phyloP scores from a whole-genome alignment of 345 rosid species.

The Eucalyptus cloeziana region DNA sequence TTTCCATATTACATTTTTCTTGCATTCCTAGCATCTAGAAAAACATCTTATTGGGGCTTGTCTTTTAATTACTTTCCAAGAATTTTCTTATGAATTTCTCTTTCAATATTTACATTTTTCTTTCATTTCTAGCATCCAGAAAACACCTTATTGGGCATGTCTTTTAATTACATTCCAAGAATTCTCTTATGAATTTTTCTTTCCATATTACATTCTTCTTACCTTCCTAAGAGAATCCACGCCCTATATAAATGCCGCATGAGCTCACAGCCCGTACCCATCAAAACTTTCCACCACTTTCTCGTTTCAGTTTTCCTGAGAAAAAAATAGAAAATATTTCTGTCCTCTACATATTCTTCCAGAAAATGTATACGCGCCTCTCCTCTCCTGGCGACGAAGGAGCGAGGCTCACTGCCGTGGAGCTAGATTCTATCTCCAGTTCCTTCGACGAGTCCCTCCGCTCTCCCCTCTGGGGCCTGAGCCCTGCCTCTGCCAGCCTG shows the following conservation, averaged over 20 bases:
- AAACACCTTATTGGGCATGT: background rate
- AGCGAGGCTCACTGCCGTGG: background rate
- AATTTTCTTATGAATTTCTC: too few species aligned
- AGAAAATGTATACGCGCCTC: background rate
- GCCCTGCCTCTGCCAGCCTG: background rate
- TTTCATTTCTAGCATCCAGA: too few species aligned
- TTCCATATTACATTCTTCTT: background rate
- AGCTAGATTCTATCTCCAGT: background rate
- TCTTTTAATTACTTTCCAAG: too few species aligned
- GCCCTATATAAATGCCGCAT: background rate
- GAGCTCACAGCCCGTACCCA: accelerated
- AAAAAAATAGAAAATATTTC: background rate
- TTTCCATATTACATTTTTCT: background rate
- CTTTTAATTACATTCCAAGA: background rate
- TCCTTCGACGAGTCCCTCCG: background rate
- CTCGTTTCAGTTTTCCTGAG: background rate
- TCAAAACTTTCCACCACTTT: background rate
- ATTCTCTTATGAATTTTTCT: background rate
- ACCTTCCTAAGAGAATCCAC: background rate
- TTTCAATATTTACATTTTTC: too few species aligned
- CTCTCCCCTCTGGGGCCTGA: background rate
- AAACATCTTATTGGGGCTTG: too few species aligned
- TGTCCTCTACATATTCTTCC: background rate
- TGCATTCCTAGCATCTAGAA: too few species aligned
- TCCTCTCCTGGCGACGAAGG: background rate